These are phyloP conservation scores for Avena eriantha DNA, from an alignment of 176 grass and related monocot species.

Conservation along the genomic window DNA sequence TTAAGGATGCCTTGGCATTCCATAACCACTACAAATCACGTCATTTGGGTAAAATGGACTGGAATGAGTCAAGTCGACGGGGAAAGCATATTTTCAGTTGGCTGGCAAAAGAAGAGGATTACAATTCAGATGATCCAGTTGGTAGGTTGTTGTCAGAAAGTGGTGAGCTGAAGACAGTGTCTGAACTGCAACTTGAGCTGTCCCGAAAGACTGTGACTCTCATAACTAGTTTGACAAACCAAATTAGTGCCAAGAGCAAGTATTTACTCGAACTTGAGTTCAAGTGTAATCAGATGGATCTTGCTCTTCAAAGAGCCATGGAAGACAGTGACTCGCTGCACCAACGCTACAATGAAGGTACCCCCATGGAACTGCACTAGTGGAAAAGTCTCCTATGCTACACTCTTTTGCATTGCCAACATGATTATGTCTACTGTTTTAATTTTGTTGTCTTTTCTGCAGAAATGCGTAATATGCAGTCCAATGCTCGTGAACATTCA, in stretches of 20 bases:
- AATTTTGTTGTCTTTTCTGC: neutral
- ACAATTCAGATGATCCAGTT: constrained; percentile 41
- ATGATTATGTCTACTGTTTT: neutral
- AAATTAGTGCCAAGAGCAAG: constrained; percentile 52
- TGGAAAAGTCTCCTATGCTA: neutral
- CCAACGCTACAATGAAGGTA: constrained; percentile 63
- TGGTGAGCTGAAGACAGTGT: constrained; percentile 53
- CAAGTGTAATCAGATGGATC: constrained; percentile 53
- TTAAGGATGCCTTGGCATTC: constrained; percentile 66
- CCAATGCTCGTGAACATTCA: constrained; percentile 45
- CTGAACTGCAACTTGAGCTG: constrained; percentile 46
- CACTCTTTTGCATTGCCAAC: neutral
- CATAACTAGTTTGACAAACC: constrained; percentile 47
- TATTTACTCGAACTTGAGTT: constrained; percentile 48
- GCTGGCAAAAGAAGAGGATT: constrained; percentile 56
- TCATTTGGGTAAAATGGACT: constrained; percentile 52
- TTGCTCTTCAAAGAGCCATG: constrained; percentile 50
- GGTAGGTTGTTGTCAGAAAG: constrained; percentile 47
- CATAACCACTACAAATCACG: constrained; percentile 48
- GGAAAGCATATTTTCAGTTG: constrained; percentile 40
- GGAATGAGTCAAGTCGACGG: constrained; percentile 17
- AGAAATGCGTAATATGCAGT: constrained; percentile 64
- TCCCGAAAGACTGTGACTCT: constrained; percentile 49
- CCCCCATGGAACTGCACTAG: neutral
- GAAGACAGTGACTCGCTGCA: constrained; percentile 50